Percentiles rank a stretch among this genome's conserved stretches.
phyloP scores from a whole-genome alignment of 1,284 basidiomycete genomes.

The Cystobasidiaceae sp. region DNA sequence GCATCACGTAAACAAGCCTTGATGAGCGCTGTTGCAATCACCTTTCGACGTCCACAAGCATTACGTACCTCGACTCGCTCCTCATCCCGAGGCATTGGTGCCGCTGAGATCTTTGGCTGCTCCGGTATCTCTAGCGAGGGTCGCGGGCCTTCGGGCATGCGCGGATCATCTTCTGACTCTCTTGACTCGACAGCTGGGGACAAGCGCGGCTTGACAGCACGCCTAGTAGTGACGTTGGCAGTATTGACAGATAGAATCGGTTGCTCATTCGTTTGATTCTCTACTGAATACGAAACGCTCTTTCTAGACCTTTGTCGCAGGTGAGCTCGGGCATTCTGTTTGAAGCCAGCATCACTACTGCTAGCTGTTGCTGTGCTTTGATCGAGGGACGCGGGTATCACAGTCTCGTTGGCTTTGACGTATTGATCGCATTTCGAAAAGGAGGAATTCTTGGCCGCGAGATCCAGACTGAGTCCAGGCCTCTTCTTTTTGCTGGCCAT shows the following conservation, averaged over 20 bases:
- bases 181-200: slow-evolving; percentile 12
- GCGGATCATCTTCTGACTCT: not conserved
- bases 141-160: not conserved
- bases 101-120: not conserved
- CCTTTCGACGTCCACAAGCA: too few species aligned
- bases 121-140: not conserved
- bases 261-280: not conserved
- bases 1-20: too few species aligned
- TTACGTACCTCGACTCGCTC: not conserved
- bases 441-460: not conserved
- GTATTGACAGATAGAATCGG: not conserved
- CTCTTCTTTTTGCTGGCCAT: too few species aligned
- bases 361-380: not conserved
- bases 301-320: slow-evolving; percentile 11
- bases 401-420: not conserved
- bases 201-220: not conserved
- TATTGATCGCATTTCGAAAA: slow-evolving; percentile 1
- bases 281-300: slow-evolving; percentile 5
- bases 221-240: not conserved
- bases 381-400: not conserved
- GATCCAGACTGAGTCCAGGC: slow-evolving; percentile 16
- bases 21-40: too few species aligned
- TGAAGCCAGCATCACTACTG: not conserved
- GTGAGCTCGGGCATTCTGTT: not conserved
- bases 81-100: too few species aligned